Conservation (phyloP, 192 early-diverging fungal genomes). For the Podila minutissima region DNA sequence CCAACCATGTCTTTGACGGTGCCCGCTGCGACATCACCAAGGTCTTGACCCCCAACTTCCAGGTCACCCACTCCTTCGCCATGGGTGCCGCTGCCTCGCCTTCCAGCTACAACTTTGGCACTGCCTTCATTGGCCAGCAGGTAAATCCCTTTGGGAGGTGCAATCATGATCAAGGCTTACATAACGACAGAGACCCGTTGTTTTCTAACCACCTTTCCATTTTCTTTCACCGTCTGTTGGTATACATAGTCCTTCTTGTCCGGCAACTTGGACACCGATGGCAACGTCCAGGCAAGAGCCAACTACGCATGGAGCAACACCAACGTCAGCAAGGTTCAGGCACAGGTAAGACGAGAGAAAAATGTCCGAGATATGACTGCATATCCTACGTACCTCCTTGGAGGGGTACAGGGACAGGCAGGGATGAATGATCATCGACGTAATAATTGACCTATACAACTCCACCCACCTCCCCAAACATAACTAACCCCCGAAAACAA, state of each 20-base stretch:
- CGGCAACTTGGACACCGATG: conserved; percentile 94
- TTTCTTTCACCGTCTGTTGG: background rate
- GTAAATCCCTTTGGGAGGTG: conserved; percentile 43
- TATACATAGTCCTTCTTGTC: conserved; percentile 80
- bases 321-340: conserved; percentile 71
- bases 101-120: conserved; percentile 91
- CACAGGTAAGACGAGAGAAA: conserved; percentile 49
- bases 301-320: conserved; percentile 84
- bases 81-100: conserved; percentile 85
- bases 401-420: too few species aligned
- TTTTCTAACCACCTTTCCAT: background rate
- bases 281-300: conserved; percentile 83
- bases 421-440: conserved; percentile 12
- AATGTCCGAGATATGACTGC: conserved; percentile 6
- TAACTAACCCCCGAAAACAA: too few species aligned
- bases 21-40: conserved; percentile 94
- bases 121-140: conserved; percentile 83
- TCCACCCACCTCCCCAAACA: background rate
- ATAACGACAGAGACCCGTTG: background rate
- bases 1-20: conserved; percentile 93
- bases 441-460: background rate
- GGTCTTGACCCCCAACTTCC: conserved; percentile 94
- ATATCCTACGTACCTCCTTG: too few species aligned
- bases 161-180: background rate
- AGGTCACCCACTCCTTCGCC: conserved; percentile 91